Base-by-base conservation (phyloP, 768 basidiomycete genomes). In the Agaricus blazei region DNA sequence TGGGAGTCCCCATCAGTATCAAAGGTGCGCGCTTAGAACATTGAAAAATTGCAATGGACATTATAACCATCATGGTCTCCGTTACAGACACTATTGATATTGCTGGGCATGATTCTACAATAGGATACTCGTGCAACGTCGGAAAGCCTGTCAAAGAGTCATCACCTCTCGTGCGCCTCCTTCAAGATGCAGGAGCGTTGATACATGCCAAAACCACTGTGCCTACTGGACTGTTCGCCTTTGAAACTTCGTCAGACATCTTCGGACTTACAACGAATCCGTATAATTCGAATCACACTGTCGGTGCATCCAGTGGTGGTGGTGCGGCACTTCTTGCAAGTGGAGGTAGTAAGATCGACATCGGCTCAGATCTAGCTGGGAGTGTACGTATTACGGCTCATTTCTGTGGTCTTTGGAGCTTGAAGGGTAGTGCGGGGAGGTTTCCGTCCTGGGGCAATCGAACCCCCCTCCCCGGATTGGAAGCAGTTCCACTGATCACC, bases 361-460 rank as follows among this genome's bases (percentile, higher is more conserved):
- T 90, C 37, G 88, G 87, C 1, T 82, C 87, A 3, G 88, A 90
- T 61, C 70, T 90, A 27, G 88, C 81, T 2, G 90, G 89, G 9
- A 85, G 84, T 51, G 80, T 89, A 38, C 78, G 89, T 50, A 79
- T 81, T 26, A 88, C 89, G 3, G 81, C 88, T 11, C 84, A 88
- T 59, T 88, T 83, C 60, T 87, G 85, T 58, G 89, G 87, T 1
- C 68, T 86, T 1, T 88, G 81, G 73, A 75, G 81, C 43, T 73
- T 88, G 61, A 85, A 84, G 63, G 74, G 80, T 9, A 84, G 83
- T 60, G 68, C 71, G 53, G 75, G 81, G 41, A 72, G 87, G 52
- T 84, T 87, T 61, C 79, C 82, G 6, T 72, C 67, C 31, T 75
- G 75, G 59, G 83, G 84, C 1, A 76, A 71, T 46, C 61, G 56